Base-by-base conservation (phyloP, 306 rosid genomes). In the Begonia fuchsioides region DNA sequence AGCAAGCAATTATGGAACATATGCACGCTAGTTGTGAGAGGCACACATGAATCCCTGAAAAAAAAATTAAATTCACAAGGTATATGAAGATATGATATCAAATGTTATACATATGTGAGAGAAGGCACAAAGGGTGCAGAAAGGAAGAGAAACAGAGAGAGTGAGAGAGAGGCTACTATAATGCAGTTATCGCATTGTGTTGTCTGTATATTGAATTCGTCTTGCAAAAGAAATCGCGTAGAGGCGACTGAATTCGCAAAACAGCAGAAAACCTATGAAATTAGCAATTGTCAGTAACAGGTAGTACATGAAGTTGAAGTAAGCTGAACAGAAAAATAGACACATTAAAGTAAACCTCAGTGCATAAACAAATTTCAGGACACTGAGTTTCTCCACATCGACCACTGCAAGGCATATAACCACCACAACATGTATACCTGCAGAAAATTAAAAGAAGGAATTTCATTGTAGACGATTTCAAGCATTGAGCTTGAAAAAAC, bases 111-210 rank as follows among this genome's bases (percentile, higher is more conserved):
- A 46, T 16, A 46, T 3, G 35, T 26, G 35, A 26, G 8, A 26
- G 35, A 6, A 26, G 35, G 8, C 35, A 26, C 4, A 26, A n/a
- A n/a, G n/a, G n/a, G 7, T 26, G 35, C 82, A 74, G 18, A 71
- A 74, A 9, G 17, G 1, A 17, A 11, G 1, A 32, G 9, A 44
- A 11, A 38, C n/a, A 53, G 3, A 13, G 13, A 9, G 19, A 39
- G 41, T n/a, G n/a, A 41, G 48, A 49, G 58, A 26, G 55, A 49
- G 54, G 35, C 59, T 76, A 81, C 95, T 59, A 81, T 88, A 50
- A 88, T 81, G 96, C 95, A 88, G 52, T 88, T 88, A 55, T 84
- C 92, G 49, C 94, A 84, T 40, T 68, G 67, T 0, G 92, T 75
- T 17, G 90, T 77, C 61, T 80, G 86, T 45, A 84, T 80, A 63